Evolutionary conservation across 129 eudicot genomes (phyloP), one percentile per base, ranked within the genome.

Genomic region (Mikania micrantha): DNA sequence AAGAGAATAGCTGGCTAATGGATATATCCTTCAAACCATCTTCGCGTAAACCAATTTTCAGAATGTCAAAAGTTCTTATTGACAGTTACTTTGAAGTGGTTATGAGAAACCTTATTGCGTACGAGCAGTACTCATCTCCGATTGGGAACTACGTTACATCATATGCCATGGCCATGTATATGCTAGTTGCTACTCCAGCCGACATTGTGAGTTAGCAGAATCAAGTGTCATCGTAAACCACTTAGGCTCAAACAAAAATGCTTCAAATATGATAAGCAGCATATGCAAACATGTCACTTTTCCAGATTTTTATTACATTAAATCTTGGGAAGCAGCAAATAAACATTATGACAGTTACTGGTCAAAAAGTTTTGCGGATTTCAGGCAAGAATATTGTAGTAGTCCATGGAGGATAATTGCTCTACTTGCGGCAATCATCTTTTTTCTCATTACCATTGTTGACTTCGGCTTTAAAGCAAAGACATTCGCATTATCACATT

Each of bases 21-120:
- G 44, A 15, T 7, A 9, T 45, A 13, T 35, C 56, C 9, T 39
- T 70, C 29, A 7, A 32, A 32, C 28, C 5, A 25, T 36, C 40
- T 40, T 5, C 20, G 40, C 57, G 57, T 1, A 42, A 56, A 31
- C 65, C 58, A 25, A 71, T 19, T 38, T 17, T 71, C 7, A 28
- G 7, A 38, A 27, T 71, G 21, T 42, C 75, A 4, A 16, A 3
- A 40, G 3, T 71, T 17, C 4, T 35, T 0, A 52, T 48, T 0
- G 4, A 1, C 36, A 73, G 6, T 32, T 32, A 3, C 36, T 32
- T 63, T 9, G 77, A 63, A 25, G 16, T 29, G 24, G 15, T 73
- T 41, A 38, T 73, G 9, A 49, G 71, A 38, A 73, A 73, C 32
- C n/a, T 73, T 3, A 62, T 73, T 48, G 77, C 57, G 13, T 63